Conservation (phyloP, 202 grass and related monocot genomes). For the Dendrocalamus latiflorus region DNA sequence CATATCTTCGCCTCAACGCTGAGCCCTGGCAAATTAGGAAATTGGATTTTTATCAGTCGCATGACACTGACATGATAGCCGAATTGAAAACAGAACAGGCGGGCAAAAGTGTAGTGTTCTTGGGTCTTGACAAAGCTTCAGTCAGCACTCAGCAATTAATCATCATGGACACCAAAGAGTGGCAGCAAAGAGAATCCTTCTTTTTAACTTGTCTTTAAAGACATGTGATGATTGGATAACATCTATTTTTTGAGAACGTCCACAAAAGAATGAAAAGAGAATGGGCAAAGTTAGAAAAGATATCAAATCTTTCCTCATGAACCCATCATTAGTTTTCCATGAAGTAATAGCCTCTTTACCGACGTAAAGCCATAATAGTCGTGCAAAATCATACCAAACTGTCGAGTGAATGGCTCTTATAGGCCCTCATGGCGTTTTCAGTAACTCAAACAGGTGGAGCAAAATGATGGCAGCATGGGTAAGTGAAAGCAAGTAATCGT, state of each 20-base stretch:
- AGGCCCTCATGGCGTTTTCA: constrained; percentile 17
- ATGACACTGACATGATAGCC: constrained; percentile 25
- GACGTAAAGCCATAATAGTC: constrained; percentile 30
- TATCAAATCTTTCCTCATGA: constrained; percentile 47
- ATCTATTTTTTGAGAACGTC: constrained; percentile 37
- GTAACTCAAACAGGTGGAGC: constrained; percentile 19
- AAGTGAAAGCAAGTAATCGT: constrained; percentile 35
- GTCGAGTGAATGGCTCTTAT: constrained; percentile 15
- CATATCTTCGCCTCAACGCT: constrained; percentile 35
- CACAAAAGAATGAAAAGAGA: constrained; percentile 48
- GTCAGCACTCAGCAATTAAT: constrained; percentile 43
- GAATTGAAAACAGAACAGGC: constrained; percentile 23
- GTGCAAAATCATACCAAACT: constrained; percentile 34
- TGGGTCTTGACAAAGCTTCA: constrained; percentile 47
- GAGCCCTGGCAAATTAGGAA: constrained; percentile 14
- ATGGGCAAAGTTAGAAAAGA: constrained; percentile 37
- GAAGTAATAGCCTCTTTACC: constrained; percentile 42
- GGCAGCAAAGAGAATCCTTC: constrained; percentile 60
- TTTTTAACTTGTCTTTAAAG: constrained; percentile 55
- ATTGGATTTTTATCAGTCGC: constrained; percentile 11
- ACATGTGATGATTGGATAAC: constrained; percentile 47
- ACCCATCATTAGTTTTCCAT: constrained; percentile 34
- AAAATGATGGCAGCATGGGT: constrained; percentile 33
- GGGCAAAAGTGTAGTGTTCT: constrained; percentile 29
- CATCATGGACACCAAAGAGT: constrained; percentile 41